Base-by-base conservation (phyloP, 2,329 filamentous ascomycete species). In the Pseudogymnoascus destructans region DNA sequence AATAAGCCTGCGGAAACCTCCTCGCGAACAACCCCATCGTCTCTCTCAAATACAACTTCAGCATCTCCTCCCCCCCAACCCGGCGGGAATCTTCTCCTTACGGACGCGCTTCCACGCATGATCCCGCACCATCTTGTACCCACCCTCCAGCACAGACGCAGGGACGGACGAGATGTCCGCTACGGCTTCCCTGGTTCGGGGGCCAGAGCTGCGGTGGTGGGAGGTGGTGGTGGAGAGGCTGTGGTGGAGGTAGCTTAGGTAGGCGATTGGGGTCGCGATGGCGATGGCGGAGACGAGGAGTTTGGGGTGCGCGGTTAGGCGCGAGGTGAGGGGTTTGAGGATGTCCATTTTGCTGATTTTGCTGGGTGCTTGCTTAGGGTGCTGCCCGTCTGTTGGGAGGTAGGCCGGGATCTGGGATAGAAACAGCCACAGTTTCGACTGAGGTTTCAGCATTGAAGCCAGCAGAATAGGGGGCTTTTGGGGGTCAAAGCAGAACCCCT, bases 21-120 rank as follows among this genome's bases (percentile, higher is more conserved):
- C 10, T 13, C 17, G 58, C 36, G 21, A 59, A 59, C 15, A 55
- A 30, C 23, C 27, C 19, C 49, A 59, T 56, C 17, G 49, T 59
- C 27, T 59, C 21, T 7, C 58, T 33, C 11, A 59, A 38, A 42
- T 59, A 59, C 11, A 32, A 10, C 7, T 23, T 59, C 13, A 59
- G 23, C 40, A 59, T 23, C 27, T 25, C 23, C n/a, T 36, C 35
- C 35, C 35, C 35, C 35, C n/a, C n/a, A n/a, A n/a, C n/a, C 1
- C 0, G 0, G 3, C n/a, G 0, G 35, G 35, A n/a, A 36, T 36
- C 35, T 36, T 7, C 2, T 1, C 2, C n/a, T 17, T 17, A 0
- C n/a, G 6, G 9, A 36, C 35, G 0, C 35, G n/a, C n/a, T 36
- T 36, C 35, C 35, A 36, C 35, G 35, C 35, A 1, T 5, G 6